Base-by-base conservation (phyloP, 805 yeast genomes). In the Wickerhamiella cacticola region DNA sequence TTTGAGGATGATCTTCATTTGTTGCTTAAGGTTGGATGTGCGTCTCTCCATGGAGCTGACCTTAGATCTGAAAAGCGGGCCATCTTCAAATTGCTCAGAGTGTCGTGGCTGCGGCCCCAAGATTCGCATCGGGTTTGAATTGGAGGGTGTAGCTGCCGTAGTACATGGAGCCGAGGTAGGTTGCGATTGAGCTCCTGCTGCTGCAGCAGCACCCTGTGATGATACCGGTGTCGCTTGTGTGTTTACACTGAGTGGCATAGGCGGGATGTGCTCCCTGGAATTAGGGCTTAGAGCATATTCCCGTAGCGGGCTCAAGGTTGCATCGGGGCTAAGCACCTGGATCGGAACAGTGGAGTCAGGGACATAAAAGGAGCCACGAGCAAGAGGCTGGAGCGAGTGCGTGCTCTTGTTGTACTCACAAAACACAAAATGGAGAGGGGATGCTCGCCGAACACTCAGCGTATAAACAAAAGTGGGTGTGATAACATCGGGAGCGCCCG, bases 1-100 rank as follows among this genome's bases (percentile, higher is more conserved):
- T 47, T 68, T 68, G 35, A 68, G 57, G 3, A 69, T 54, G 48
- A 55, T 58, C 52, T 69, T 69, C 33, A 63, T 55, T 23, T 58
- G 55, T 21, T 58, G 50, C 42, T 68, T 67, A 43, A 67, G 51
- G 22, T 54, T 49, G 6, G 61, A 59, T 1, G 68, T 59, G 43
- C 58, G 58, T 40, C 65, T 63, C 51, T 69, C 73, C 54, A 69
- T 57, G 6, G 57, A 50, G 12, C 63, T 58, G 13, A 69, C 55
- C 3, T 70, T 62, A 18, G 70, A 68, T 16, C 73, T 58, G 54
- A 69, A 69, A 19, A 66, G 58, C 3, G 73, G 73, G 6, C 73
- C 72, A 44, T 69, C 73, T 46, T 68, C 72, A 5, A 67, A 65
- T 48, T 63, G 66, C n/a, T 61, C 54, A 3, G 56, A n/a, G 41